Base-by-base conservation (phyloP, 768 basidiomycete genomes). In the Pleurotus platypus region DNA sequence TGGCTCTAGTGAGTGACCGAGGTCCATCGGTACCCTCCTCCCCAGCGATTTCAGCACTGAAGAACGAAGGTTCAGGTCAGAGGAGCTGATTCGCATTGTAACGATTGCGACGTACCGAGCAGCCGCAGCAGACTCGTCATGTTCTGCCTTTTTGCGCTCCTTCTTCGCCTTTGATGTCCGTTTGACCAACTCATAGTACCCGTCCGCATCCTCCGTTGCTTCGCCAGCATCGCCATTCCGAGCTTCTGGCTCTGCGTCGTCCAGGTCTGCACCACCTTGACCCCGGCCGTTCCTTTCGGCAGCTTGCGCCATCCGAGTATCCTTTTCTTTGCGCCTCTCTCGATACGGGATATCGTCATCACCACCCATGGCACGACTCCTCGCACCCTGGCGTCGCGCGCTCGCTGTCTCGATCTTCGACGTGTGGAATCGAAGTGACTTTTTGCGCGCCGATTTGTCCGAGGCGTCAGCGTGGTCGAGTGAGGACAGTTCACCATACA, bases 321-420 rank as follows among this genome's bases (percentile, higher is more conserved):
- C 85, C 61, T 75, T 79, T 58, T 84, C 83, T 67, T 82, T 86
- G 72, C 78, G 78, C 49, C 87, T 76, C 65, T 92, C 90, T 45
- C 85, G 81, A 65, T 95, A 92, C 15, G 97, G 97, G 47, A 98
- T 78, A 66, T 99, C 97, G 64, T 98, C 96, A 67, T 99, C 97
- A 13, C 97, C 97, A 30, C 91, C 89, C 53, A 85, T 68, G 4
- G 89, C 84, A 22, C 79, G 81, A 60, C 74, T 79, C 57, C 91
- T 78, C 5, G 92, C 93, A 26, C 83, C 84, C 56, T 85, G 82
- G 55, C 95, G 81, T 58, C 90, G 78, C 9, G 87, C 84, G 55
- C 85, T 82, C 5, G 92, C 83, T 57, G 86, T 86, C 67, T 92
- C 92, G 64, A 99, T 95, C 67, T 89, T 90, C 55, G 91, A 83